Evolutionary conservation across 2,329 filamentous ascomycete species (phyloP).

Genomic region (Beauveria bassiana): DNA sequence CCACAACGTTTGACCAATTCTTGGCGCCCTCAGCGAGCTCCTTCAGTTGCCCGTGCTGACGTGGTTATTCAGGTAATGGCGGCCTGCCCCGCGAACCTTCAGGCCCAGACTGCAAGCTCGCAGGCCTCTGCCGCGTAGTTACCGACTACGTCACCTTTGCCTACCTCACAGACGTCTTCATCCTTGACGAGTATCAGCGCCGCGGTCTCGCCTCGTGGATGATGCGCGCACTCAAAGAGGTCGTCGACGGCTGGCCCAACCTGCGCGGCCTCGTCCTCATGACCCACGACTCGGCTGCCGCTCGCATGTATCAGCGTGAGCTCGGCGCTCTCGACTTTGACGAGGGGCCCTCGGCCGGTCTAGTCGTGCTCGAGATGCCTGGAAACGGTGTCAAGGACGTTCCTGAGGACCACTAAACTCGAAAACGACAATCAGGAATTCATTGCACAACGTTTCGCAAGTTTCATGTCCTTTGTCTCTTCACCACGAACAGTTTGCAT

Average conservation of each 20-base stretch:
- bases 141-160: slow-evolving; percentile 63
- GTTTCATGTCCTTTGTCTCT: background rate
- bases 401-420: slow-evolving; percentile 22
- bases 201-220: slow-evolving; percentile 59
- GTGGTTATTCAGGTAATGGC: slow-evolving; percentile 20
- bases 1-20: slow-evolving; percentile 18
- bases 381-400: slow-evolving; percentile 28
- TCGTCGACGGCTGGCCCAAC: slow-evolving; percentile 46
- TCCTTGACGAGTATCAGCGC: slow-evolving; percentile 51
- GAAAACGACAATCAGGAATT: background rate
- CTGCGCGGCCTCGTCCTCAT: slow-evolving; percentile 53
- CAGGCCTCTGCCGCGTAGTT: slow-evolving; percentile 46
- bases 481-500: background rate
- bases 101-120: slow-evolving; percentile 27
- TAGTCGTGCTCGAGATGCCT: slow-evolving; percentile 35
- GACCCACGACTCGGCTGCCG: slow-evolving; percentile 32
- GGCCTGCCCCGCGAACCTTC: slow-evolving; percentile 22
- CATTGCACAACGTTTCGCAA: background rate
- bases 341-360: slow-evolving; percentile 31
- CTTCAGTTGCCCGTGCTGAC: too few relatives aligned
- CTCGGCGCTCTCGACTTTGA: slow-evolving; percentile 38
- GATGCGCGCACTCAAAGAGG: slow-evolving; percentile 51
- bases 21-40: slow-evolving; percentile 19
- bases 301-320: slow-evolving; percentile 39
- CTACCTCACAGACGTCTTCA: slow-evolving; percentile 61